Conservation (phyloP, 768 basidiomycete genomes). For the Podaxis pistillaris region DNA sequence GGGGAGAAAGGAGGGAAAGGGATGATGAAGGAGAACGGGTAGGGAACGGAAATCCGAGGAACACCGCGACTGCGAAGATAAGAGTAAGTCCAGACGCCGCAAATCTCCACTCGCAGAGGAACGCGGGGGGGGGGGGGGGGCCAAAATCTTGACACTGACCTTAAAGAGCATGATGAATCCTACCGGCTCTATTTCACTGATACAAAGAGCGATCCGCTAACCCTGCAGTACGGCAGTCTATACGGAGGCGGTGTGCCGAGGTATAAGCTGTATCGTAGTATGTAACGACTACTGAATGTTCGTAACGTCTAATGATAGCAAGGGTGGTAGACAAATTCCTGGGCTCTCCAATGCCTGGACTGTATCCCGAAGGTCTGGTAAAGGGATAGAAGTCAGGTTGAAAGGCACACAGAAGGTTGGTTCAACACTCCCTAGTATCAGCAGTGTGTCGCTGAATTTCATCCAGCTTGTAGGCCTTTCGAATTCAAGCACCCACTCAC, state of each 20-base stretch:
- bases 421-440: constrained; percentile 1
- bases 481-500: constrained; percentile 51
- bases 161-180: constrained; percentile 19
- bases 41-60: constrained; percentile 22
- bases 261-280: constrained; percentile 59
- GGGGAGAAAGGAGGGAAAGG: constrained; percentile 20
- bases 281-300: constrained; percentile 24
- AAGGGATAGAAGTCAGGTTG: constrained; percentile 58
- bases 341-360: constrained; percentile 55
- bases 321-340: constrained; percentile 63
- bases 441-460: constrained; percentile 9
- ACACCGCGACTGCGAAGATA: constrained; percentile 23
- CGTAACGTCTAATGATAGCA: constrained; percentile 48
- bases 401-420: constrained; percentile 43
- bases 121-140: too few relatives aligned
- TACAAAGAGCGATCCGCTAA: constrained; percentile 62
- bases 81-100: constrained; percentile 24
- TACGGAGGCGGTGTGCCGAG: constrained; percentile 65
- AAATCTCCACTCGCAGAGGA: constrained; percentile 29
- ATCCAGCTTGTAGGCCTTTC: constrained; percentile 49
- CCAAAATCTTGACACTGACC: not conserved
- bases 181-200: constrained; percentile 58
- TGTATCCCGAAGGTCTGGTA: constrained; percentile 41
- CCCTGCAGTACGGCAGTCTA: constrained; percentile 65
- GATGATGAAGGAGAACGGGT: constrained; percentile 17